A percentile compares a stretch with the other conserved stretches of the same genome.
These are phyloP conservation scores for Trametes elegans DNA, from an alignment of 768 basidiomycete genomes.

Conservation along the genomic window DNA sequence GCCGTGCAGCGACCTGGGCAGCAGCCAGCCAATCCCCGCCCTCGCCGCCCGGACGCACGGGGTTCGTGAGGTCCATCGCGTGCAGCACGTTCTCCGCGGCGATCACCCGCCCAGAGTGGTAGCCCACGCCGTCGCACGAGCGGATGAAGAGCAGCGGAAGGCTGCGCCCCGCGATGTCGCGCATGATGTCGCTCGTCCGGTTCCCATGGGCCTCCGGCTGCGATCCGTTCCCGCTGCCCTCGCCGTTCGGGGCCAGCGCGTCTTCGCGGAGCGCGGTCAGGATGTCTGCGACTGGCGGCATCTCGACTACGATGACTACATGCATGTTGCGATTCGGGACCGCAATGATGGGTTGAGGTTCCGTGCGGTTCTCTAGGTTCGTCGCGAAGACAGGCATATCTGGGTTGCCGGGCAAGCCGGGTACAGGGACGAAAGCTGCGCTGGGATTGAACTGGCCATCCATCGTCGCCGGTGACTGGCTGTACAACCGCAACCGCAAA, in stretches of 20 bases:
- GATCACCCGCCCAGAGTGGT: constrained; percentile 83
- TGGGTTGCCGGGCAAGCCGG: constrained; percentile 27
- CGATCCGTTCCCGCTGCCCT: constrained; percentile 10
- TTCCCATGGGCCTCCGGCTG: background rate
- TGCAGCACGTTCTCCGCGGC: constrained; percentile 81
- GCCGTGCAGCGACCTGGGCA: constrained; percentile 59
- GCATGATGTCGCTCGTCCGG: constrained; percentile 28
- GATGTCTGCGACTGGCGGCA: constrained; percentile 75
- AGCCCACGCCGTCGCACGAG: constrained; percentile 80
- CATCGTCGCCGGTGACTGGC: constrained; percentile 65
- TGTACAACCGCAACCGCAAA: constrained; percentile 73
- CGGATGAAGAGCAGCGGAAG: constrained; percentile 82
- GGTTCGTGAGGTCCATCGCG: constrained; percentile 56
- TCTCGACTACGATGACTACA: constrained; percentile 81
- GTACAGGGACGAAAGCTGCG: constrained; percentile 44
- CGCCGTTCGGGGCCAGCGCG: constrained; percentile 41
- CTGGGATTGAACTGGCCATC: constrained; percentile 30
- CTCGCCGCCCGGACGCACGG: constrained; percentile 39
- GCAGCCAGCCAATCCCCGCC: constrained; percentile 73
- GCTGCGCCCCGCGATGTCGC: constrained; percentile 64
- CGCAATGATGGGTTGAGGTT: background rate
- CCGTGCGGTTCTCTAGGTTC: constrained; percentile 1
- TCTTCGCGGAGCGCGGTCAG: constrained; percentile 79
- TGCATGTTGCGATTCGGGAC: constrained; percentile 57
- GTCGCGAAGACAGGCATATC: constrained; percentile 7